Conservation (phyloP, 805 yeast species). For the Cyberlindnera lachancei region DNA sequence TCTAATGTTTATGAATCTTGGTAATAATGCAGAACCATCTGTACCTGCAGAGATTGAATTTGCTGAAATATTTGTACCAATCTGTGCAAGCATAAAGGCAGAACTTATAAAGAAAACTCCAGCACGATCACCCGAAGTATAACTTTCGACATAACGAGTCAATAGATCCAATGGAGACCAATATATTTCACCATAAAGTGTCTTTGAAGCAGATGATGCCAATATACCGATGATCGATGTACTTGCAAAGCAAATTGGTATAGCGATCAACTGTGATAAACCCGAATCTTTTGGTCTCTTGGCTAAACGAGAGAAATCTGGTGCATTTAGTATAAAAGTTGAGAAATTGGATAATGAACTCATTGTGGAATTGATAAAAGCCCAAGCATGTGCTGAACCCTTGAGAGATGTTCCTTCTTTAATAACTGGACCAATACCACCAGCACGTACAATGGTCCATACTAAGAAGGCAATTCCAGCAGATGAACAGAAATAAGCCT, state of each 20-base stretch:
- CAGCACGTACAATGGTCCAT: slow-evolving; percentile 78
- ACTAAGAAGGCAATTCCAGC: slow-evolving; percentile 79
- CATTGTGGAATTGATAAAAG: slow-evolving; percentile 71
- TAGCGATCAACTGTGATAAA: slow-evolving; percentile 55
- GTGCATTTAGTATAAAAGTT: slow-evolving; percentile 80
- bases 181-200: slow-evolving; percentile 57
- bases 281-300: slow-evolving; percentile 42
- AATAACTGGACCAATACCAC: slow-evolving; percentile 71
- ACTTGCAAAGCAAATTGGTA: slow-evolving; percentile 71
- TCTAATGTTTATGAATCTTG: slow-evolving; percentile 61
- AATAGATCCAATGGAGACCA: slow-evolving; percentile 79
- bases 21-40: slow-evolving; percentile 60
- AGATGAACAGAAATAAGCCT: slow-evolving; percentile 70
- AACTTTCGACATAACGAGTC: slow-evolving; percentile 49
- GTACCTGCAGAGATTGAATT: slow-evolving; percentile 69
- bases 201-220: slow-evolving; percentile 71
- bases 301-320: slow-evolving; percentile 85
- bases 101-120: slow-evolving; percentile 72
- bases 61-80: slow-evolving; percentile 72
- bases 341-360: slow-evolving; percentile 81
- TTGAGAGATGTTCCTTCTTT: slow-evolving; percentile 43
- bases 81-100: slow-evolving; percentile 67
- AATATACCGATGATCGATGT: slow-evolving; percentile 82
- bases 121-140: slow-evolving; percentile 55
- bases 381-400: slow-evolving; percentile 73